These are phyloP conservation scores for Spizellomyces punctatus DNA, from an alignment of 192 early-diverging fungal genomes.

Conservation along the genomic window DNA sequence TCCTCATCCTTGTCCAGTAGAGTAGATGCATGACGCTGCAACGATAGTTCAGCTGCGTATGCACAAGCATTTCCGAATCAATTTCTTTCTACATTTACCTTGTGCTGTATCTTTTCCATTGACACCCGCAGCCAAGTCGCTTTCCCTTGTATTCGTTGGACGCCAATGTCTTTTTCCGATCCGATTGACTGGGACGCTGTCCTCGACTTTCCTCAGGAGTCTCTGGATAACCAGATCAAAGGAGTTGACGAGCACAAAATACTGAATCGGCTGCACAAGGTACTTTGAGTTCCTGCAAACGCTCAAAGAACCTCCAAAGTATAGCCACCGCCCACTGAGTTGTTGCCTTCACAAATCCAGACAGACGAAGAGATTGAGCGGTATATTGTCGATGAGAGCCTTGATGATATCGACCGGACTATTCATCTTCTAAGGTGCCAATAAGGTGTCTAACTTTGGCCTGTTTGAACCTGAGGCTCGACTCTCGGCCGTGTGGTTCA, in stretches of 20 bases:
- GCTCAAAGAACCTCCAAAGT: neutral
- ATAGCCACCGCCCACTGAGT: neutral
- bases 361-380: constrained; percentile 51
- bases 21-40: too few relatives aligned
- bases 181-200: constrained; percentile 44
- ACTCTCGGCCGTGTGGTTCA: neutral
- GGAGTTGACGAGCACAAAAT: constrained; percentile 54
- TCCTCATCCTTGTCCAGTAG: too few relatives aligned
- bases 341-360: constrained; percentile 13
- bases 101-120: neutral
- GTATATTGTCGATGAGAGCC: constrained; percentile 43
- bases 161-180: constrained; percentile 1
- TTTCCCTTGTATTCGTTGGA: neutral
- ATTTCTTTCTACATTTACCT: neutral
- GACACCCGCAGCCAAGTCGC: neutral
- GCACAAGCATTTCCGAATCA: too few relatives aligned
- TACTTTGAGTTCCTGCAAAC: neutral
- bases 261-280: constrained; percentile 43
- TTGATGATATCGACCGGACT: constrained; percentile 49
- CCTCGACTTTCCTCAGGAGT: constrained; percentile 32
- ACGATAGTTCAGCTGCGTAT: too few relatives aligned
- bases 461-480: neutral
- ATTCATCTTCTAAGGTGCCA: constrained; percentile 37
- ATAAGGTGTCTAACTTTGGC: constrained; percentile 15
- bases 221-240: constrained; percentile 52